These are phyloP conservation scores for Lepiota venenata DNA, from an alignment of 768 basidiomycete species.

Conservation along the genomic window DNA sequence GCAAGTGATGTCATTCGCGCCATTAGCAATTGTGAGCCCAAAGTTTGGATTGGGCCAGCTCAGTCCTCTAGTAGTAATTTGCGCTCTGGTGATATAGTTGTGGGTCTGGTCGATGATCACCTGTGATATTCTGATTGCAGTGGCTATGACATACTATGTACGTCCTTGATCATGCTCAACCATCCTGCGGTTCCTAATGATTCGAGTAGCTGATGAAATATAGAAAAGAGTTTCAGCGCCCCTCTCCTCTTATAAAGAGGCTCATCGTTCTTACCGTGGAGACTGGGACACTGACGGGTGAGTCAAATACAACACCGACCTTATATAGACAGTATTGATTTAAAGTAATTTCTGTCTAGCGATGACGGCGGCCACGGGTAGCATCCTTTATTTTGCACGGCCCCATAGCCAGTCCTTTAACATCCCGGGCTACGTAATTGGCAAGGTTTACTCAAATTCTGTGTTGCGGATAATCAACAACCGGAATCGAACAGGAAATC, in stretches of 20 bases:
- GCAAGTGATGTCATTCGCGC: not conserved
- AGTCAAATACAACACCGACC: not conserved
- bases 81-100: not conserved
- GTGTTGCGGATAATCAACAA: slow-evolving; percentile 3
- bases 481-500: not conserved
- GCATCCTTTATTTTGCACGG: not conserved
- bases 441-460: slow-evolving; percentile 1
- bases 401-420: slow-evolving; percentile 2
- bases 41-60: too few relatives aligned
- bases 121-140: slow-evolving; percentile 4
- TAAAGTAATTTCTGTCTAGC: not conserved
- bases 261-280: not conserved
- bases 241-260: not conserved
- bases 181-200: too few relatives aligned
- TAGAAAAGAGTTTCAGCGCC: not conserved
- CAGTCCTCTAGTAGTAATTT: too few relatives aligned
- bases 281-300: slow-evolving; percentile 6
- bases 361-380: not conserved
- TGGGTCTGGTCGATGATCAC: slow-evolving; percentile 1
- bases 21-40: not conserved
- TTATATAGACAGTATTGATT: not conserved
- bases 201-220: not conserved
- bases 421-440: not conserved
- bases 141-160: slow-evolving; percentile 8
- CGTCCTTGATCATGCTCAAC: not conserved